Conservation (phyloP, 1,284 basidiomycete species). For the Naganishia albida region DNA sequence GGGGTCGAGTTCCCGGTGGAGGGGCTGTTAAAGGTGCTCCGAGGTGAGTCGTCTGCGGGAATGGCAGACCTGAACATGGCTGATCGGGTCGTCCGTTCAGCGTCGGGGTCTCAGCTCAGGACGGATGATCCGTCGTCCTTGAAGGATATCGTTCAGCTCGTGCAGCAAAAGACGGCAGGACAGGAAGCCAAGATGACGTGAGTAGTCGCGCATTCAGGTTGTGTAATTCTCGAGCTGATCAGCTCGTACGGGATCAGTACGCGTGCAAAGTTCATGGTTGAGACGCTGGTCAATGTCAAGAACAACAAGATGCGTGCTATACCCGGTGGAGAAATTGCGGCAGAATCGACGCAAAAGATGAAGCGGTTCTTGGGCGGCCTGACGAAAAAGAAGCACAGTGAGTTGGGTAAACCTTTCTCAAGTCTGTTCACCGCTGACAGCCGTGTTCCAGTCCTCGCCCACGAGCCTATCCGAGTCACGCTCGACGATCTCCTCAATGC, state of each 20-base stretch:
- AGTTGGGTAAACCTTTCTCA: constrained; percentile 33
- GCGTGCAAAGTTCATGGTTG: constrained; percentile 82
- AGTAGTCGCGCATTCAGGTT: constrained; percentile 27
- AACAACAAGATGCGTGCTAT: constrained; percentile 77
- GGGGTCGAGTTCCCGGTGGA: constrained; percentile 81
- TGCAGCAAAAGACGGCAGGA: constrained; percentile 69
- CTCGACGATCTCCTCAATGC: constrained; percentile 82
- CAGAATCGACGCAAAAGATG: constrained; percentile 75
- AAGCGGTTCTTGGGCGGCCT: constrained; percentile 78
- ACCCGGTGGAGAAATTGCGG: constrained; percentile 62
- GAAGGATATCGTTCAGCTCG: constrained; percentile 61
- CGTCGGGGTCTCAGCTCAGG: constrained; percentile 81
- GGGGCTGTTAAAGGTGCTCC: constrained; percentile 77
- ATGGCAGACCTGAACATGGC: neutral
- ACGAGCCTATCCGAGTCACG: constrained; percentile 80
- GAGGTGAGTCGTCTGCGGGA: constrained; percentile 62
- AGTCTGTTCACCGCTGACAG: neutral
- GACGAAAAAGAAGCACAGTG: constrained; percentile 73
- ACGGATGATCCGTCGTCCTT: constrained; percentile 61
- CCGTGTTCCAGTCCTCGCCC: constrained; percentile 64
- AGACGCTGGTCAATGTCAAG: constrained; percentile 83
- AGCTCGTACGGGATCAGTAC: constrained; percentile 34
- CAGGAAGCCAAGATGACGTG: constrained; percentile 66
- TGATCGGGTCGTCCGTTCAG: constrained; percentile 53
- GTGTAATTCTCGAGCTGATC: neutral